Conservation (phyloP, 2,329 filamentous ascomycete genomes). For the Aspergillus uvarum region DNA sequence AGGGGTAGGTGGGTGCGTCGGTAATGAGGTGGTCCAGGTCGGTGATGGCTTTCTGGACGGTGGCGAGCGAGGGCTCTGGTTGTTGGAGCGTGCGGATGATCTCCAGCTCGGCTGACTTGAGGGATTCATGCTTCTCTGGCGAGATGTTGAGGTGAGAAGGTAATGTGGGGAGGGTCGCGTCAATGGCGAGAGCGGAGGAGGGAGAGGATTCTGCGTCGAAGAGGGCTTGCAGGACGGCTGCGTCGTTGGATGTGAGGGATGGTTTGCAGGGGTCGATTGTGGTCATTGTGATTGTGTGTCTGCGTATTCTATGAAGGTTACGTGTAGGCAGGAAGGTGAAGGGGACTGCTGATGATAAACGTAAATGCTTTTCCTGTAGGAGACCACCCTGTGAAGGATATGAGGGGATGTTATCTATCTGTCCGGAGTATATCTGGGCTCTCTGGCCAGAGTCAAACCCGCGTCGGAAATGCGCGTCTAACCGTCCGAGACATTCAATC, state of each 20-base stretch:
- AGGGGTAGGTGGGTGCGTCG: constrained; percentile 51
- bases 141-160: constrained; percentile 40
- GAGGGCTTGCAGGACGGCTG: constrained; percentile 47
- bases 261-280: constrained; percentile 24
- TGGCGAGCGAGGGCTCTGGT: constrained; percentile 16
- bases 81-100: constrained; percentile 42
- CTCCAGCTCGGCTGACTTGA: constrained; percentile 42
- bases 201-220: constrained; percentile 48
- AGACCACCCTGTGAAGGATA: background rate
- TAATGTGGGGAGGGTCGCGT: constrained; percentile 41
- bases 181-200: constrained; percentile 39
- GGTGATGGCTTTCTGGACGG: constrained; percentile 34
- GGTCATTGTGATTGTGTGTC: constrained; percentile 4
- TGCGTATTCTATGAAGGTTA: background rate
- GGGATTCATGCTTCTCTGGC: constrained; percentile 32
- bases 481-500: background rate
- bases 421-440: background rate
- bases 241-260: constrained; percentile 44
- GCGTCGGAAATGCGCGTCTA: background rate
- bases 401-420: no score
- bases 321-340: background rate
- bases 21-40: constrained; percentile 46
- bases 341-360: no score
- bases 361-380: background rate
- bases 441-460: constrained; percentile 6